phyloP scores from a whole-genome alignment of 768 basidiomycete species.

The Amanita subjunquillea region DNA sequence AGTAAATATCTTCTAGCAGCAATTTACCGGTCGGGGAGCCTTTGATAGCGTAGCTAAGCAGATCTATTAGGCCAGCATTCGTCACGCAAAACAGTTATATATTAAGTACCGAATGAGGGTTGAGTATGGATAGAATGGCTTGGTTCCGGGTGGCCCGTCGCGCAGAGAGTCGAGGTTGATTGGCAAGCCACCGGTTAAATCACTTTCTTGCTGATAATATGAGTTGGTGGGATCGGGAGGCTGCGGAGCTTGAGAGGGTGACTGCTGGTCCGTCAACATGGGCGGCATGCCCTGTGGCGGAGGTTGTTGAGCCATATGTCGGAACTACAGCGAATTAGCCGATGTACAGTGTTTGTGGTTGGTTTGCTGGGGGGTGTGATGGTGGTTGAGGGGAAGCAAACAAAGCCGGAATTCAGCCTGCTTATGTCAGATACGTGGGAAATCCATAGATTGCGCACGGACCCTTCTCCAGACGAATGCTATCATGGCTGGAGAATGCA shows the following conservation, averaged over 20 bases:
- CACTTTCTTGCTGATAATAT: constrained; percentile 68
- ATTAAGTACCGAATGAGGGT: constrained; percentile 71
- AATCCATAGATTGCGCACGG: constrained; percentile 46
- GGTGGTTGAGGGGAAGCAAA: constrained; percentile 37
- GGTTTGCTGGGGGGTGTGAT: constrained; percentile 30
- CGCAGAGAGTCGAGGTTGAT: constrained; percentile 82
- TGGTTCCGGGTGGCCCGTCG: constrained; percentile 81
- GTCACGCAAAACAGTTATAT: constrained; percentile 5
- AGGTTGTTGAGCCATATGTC: constrained; percentile 39
- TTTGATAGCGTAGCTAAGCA: constrained; percentile 75
- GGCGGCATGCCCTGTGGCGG: constrained; percentile 50
- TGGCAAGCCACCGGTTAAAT: constrained; percentile 75
- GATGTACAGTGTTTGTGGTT: constrained; percentile 20
- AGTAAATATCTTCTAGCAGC: constrained; percentile 83
- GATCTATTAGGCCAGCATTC: constrained; percentile 10
- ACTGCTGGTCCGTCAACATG: constrained; percentile 49
- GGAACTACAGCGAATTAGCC: constrained; percentile 11
- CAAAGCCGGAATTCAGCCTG: constrained; percentile 30
- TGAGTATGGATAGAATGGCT: constrained; percentile 87
- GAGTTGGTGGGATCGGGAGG: constrained; percentile 39
- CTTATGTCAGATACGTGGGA: constrained; percentile 54
- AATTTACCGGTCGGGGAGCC: constrained; percentile 83
- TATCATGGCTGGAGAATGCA: background rate
- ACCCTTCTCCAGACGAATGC: constrained; percentile 20
- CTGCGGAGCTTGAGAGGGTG: constrained; percentile 15